A percentile compares a stretch with the other conserved stretches of the same genome.
phyloP scores from a whole-genome alignment of 768 basidiomycete species.

The Rickenella mellea region DNA sequence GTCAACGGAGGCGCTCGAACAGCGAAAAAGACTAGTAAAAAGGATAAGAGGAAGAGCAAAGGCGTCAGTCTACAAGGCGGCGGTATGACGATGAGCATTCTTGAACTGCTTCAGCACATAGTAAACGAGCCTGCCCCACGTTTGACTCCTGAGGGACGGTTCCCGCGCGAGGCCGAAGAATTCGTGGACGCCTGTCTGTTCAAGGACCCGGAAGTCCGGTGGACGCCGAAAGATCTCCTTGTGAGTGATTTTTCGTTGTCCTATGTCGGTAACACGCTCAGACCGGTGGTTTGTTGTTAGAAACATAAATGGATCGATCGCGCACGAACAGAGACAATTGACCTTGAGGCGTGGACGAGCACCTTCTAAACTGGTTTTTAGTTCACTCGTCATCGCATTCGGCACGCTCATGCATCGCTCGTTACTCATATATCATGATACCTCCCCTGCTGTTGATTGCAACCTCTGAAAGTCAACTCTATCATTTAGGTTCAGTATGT shows the following conservation, averaged over 20 bases:
- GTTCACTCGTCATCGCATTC: too few relatives aligned
- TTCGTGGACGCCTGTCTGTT: constrained; percentile 87
- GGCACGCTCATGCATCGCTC: too few relatives aligned
- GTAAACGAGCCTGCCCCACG: constrained; percentile 96
- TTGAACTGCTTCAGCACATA: constrained; percentile 94
- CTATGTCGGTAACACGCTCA: background rate
- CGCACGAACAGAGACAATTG: constrained; percentile 48
- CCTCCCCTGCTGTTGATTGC: too few relatives aligned
- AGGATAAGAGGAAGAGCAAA: constrained; percentile 79
- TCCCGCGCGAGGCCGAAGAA: constrained; percentile 63
- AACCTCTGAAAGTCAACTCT: too few relatives aligned
- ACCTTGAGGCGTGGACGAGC: constrained; percentile 74
- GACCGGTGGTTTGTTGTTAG: constrained; percentile 24
- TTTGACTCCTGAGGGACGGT: constrained; percentile 65
- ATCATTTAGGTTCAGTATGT: too few relatives aligned
- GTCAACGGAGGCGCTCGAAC: constrained; percentile 20
- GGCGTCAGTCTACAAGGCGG: constrained; percentile 92
- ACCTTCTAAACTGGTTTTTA: too few relatives aligned
- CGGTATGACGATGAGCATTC: constrained; percentile 95
- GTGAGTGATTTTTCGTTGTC: constrained; percentile 31
- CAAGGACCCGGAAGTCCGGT: constrained; percentile 80
- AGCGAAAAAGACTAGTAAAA: constrained; percentile 34
- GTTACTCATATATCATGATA: too few relatives aligned
- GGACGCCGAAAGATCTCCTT: constrained; percentile 81
- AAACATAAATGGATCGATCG: constrained; percentile 68